A percentile compares a stretch with the other conserved stretches of the same genome.
Conservation (phyloP, 179 eudicot species). For the Silene noctiflora region DNA sequence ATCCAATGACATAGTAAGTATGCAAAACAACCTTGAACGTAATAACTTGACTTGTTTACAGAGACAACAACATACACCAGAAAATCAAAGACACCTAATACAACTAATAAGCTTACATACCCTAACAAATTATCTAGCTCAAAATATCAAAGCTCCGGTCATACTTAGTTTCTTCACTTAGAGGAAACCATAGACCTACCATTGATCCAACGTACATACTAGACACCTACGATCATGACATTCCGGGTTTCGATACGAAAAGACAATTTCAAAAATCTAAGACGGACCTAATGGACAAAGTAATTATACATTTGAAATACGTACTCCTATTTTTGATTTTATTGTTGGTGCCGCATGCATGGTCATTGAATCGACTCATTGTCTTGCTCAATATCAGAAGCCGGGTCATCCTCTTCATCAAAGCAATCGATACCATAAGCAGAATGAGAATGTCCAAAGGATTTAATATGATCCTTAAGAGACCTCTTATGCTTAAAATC, state of each 20-base stretch:
- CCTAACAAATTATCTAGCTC: neutral
- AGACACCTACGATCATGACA: no score
- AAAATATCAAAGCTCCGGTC: no score
- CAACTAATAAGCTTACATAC: neutral
- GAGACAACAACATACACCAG: neutral
- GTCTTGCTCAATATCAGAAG: constrained; percentile 44
- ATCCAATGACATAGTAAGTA: neutral
- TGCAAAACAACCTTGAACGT: neutral
- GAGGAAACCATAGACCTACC: no score
- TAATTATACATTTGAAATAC: no score
- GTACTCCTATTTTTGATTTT: no score
- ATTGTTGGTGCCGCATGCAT: neutral
- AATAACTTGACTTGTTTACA: neutral
- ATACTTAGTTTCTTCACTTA: no score
- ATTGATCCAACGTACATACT: no score
- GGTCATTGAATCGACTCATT: constrained; percentile 27
- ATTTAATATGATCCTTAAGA: constrained; percentile 74
- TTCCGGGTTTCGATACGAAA: no score
- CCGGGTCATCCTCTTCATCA: constrained; percentile 45
- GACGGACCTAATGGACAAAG: no score
- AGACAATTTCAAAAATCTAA: no score
- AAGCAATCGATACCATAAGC: constrained; percentile 43
- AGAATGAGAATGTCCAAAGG: constrained; percentile 68
- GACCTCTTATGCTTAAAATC: constrained; percentile 87
- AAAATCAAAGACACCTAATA: neutral